Conservation (phyloP, 306 rosid genomes). For the Cucurbita argyrosperma region DNA sequence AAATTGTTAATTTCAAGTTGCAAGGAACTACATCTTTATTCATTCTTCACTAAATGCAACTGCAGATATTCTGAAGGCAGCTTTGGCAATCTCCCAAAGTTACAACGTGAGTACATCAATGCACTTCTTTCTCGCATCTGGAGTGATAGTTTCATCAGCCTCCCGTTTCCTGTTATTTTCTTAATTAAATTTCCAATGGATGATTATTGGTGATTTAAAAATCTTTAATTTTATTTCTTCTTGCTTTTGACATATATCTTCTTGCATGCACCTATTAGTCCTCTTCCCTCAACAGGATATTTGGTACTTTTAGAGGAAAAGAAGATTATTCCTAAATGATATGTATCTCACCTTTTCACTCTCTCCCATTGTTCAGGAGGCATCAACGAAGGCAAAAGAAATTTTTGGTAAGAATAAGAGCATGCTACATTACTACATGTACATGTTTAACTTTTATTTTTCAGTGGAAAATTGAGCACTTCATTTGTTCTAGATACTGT, state of each 20-base stretch:
- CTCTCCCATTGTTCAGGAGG: constrained; percentile 48
- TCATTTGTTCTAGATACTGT: constrained; percentile 44
- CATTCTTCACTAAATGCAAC: constrained; percentile 14
- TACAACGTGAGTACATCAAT: constrained; percentile 46
- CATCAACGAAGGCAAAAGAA: constrained; percentile 54
- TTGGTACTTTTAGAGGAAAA: background rate
- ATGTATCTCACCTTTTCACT: background rate
- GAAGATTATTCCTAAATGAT: background rate
- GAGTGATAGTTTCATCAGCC: background rate
- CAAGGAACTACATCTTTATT: background rate
- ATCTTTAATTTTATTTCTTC: background rate
- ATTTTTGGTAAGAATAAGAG: constrained; percentile 47
- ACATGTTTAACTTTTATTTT: background rate
- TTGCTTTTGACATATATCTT: background rate
- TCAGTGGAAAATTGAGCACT: background rate
- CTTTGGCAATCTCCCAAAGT: constrained; percentile 58
- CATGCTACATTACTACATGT: background rate
- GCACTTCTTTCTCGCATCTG: background rate
- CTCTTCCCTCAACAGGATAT: background rate
- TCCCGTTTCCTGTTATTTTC: background rate
- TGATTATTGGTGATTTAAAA: background rate
- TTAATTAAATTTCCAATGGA: background rate
- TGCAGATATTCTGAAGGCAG: constrained; percentile 75
- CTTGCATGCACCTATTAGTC: background rate
- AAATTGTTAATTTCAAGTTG: background rate